These are phyloP conservation scores for Talaromyces pinophilus DNA, from an alignment of 2,329 filamentous ascomycete species.

Conservation along the genomic window DNA sequence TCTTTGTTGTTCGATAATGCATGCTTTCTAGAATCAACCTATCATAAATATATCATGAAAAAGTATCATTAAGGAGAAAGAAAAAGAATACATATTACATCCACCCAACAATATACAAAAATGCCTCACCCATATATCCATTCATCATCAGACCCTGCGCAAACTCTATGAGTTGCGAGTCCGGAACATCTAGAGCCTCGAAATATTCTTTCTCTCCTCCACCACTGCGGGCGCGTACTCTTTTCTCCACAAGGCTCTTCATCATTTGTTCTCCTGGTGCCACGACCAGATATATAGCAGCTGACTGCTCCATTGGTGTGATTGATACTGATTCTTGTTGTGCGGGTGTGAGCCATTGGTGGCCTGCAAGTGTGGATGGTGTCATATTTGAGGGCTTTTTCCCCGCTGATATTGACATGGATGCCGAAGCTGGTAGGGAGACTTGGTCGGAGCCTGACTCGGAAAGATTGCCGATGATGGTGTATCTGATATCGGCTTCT, in stretches of 20 bases:
- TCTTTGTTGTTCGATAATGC: too few relatives aligned
- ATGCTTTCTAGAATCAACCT: neutral
- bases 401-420: constrained; percentile 4
- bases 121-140: constrained; percentile 32
- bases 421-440: constrained; percentile 6
- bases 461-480: constrained; percentile 26
- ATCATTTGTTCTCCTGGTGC: constrained; percentile 34
- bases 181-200: constrained; percentile 28
- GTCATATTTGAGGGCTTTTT: constrained; percentile 10
- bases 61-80: neutral
- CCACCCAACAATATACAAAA: constrained; percentile 39
- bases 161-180: constrained; percentile 34
- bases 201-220: constrained; percentile 30
- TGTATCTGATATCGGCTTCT: constrained; percentile 32
- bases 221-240: constrained; percentile 29
- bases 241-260: constrained; percentile 30
- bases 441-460: constrained; percentile 19
- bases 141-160: constrained; percentile 32
- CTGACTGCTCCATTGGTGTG: constrained; percentile 12
- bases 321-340: constrained; percentile 30
- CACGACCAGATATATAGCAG: constrained; percentile 32
- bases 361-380: neutral
- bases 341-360: constrained; percentile 31
- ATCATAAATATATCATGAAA: neutral
- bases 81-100: constrained; percentile 23